These are phyloP conservation scores for Datisca glomerata DNA, from an alignment of 306 rosid species.

Conservation along the genomic window DNA sequence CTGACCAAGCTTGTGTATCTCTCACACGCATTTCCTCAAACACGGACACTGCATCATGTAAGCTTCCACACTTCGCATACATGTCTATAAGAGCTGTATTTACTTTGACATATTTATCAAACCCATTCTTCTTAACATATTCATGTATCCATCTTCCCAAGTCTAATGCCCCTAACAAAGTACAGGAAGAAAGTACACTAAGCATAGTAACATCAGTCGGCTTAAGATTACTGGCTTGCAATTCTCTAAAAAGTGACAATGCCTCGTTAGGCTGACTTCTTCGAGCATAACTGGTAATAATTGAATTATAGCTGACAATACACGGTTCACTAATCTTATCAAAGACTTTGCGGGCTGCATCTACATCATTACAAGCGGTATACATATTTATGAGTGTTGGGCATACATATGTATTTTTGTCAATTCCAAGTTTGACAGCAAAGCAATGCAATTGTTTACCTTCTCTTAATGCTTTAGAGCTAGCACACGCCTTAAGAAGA, in stretches of 20 bases:
- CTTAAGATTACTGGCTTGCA: constrained; percentile 47
- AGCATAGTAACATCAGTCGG: constrained; percentile 80
- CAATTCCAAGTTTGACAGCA: constrained; percentile 42
- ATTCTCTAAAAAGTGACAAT: constrained; percentile 59
- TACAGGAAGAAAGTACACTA: constrained; percentile 52
- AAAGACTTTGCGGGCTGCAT: constrained; percentile 52
- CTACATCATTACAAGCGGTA: constrained; percentile 36
- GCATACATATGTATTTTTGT: constrained; percentile 32
- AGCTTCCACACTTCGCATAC: constrained; percentile 80
- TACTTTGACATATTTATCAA: constrained; percentile 61
- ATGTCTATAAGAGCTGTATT: constrained; percentile 74
- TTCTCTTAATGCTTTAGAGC: constrained; percentile 47
- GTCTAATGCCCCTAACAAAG: constrained; percentile 59
- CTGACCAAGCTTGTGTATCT: constrained; percentile 82
- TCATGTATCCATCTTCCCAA: constrained; percentile 83
- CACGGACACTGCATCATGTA: constrained; percentile 49
- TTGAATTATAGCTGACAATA: constrained; percentile 55
- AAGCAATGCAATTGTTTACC: constrained; percentile 67
- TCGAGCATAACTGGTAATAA: constrained; percentile 51
- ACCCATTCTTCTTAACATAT: constrained; percentile 56
- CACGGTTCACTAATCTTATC: constrained; percentile 54
- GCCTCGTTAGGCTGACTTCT: constrained; percentile 64
- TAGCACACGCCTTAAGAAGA: constrained; percentile 66
- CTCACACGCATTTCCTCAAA: constrained; percentile 46
- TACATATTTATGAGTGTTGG: constrained; percentile 70